Evolutionary conservation across 768 basidiomycete species (phyloP).

Genomic region (Guyanaporus albipodus): DNA sequence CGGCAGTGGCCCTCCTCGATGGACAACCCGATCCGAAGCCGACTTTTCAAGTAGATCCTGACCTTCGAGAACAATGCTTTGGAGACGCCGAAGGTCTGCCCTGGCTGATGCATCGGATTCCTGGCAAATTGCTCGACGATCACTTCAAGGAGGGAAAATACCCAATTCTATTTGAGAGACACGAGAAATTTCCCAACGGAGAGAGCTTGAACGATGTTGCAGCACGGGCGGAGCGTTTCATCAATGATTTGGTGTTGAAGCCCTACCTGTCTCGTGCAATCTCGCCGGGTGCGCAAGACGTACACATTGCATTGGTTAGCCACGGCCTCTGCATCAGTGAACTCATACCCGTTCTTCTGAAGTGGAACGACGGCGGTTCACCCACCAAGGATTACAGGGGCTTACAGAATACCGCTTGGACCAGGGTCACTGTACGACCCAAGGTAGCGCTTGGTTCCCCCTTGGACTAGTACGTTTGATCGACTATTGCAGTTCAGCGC

Average conservation of each 20-base stretch:
- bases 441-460: slow-evolving; percentile 36
- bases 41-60: slow-evolving; percentile 42
- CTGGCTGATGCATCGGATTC: slow-evolving; percentile 32
- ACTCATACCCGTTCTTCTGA: slow-evolving; percentile 49
- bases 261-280: slow-evolving; percentile 49
- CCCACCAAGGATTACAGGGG: slow-evolving; percentile 39
- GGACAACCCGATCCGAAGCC: slow-evolving; percentile 47
- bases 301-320: slow-evolving; percentile 66
- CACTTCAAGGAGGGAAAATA: slow-evolving; percentile 52
- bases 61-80: slow-evolving; percentile 66
- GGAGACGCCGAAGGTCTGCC: slow-evolving; percentile 66
- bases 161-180: slow-evolving; percentile 43
- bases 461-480: background rate
- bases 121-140: slow-evolving; percentile 36
- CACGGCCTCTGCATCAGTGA: slow-evolving; percentile 71
- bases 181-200: slow-evolving; percentile 62
- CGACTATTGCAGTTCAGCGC: slow-evolving; percentile 27
- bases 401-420: slow-evolving; percentile 70
- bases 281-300: slow-evolving; percentile 34
- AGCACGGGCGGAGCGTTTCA: slow-evolving; percentile 46
- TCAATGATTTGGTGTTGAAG: slow-evolving; percentile 48
- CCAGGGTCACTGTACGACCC: slow-evolving; percentile 46
- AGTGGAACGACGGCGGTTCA: slow-evolving; percentile 35
- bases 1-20: slow-evolving; percentile 53
- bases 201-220: slow-evolving; percentile 66